Evolutionary conservation across 2,329 filamentous ascomycete genomes (phyloP).

Genomic region (Hirsutella thompsonii): DNA sequence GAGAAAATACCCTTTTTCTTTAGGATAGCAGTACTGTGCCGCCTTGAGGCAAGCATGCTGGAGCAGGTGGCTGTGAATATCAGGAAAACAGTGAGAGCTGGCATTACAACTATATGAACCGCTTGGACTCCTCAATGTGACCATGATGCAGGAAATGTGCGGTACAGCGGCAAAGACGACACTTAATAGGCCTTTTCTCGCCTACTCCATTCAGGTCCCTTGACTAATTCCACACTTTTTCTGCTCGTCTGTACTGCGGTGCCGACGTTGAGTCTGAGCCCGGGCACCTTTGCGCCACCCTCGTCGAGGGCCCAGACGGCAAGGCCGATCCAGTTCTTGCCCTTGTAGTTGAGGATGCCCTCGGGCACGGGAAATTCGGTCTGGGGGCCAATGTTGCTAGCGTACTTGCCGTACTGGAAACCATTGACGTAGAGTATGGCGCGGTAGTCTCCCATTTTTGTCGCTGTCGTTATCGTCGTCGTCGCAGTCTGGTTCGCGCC

Average conservation of each 20-base stretch:
- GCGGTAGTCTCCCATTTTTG: no score
- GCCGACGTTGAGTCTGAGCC: conserved; percentile 34
- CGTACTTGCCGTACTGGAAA: conserved; percentile 50
- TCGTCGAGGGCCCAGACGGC: conserved; percentile 54
- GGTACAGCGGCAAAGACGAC: no score
- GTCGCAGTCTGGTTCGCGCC: conserved; percentile 9
- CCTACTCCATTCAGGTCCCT: conserved; percentile 29
- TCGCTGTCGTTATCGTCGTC: no score
- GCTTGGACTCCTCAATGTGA: background rate
- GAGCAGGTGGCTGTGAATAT: no score
- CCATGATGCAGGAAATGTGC: no score
- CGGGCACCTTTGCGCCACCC: conserved; percentile 41
- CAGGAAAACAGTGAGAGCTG: background rate
- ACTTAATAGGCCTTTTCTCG: conserved; percentile 38
- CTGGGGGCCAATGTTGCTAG: conserved; percentile 68
- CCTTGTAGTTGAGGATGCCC: conserved; percentile 57
- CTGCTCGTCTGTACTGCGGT: conserved; percentile 37
- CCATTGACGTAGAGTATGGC: conserved; percentile 62
- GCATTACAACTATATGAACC: background rate
- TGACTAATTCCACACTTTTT: conserved; percentile 27
- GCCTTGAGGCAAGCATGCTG: no score
- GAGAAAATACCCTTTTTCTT: no score
- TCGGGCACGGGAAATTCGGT: conserved; percentile 59
- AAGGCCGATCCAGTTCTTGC: conserved; percentile 56
- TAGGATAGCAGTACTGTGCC: no score